Conservation (phyloP, 768 basidiomycete genomes). For the Amanita phalloides region DNA sequence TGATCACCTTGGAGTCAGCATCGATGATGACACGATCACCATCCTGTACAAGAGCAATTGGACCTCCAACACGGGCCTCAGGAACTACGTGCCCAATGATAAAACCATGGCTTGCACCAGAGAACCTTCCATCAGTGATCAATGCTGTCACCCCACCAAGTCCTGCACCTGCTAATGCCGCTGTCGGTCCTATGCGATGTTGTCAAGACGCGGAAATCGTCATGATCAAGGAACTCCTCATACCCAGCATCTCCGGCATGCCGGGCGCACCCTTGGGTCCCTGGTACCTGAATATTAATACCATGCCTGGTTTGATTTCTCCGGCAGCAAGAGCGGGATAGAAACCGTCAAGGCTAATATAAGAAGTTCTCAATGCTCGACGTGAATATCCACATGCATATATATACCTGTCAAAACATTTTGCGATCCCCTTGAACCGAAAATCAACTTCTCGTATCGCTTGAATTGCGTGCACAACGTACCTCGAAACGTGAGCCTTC, state of each 20-base stretch:
- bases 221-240: not conserved
- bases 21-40: slow-evolving; percentile 76
- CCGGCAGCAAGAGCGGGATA: slow-evolving; percentile 65
- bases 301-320: slow-evolving; percentile 65
- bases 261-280: slow-evolving; percentile 89
- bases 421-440: slow-evolving; percentile 48
- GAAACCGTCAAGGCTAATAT: slow-evolving; percentile 51
- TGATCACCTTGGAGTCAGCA: slow-evolving; percentile 48
- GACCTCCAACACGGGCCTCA: slow-evolving; percentile 69
- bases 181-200: slow-evolving; percentile 52
- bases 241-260: slow-evolving; percentile 70
- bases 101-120: slow-evolving; percentile 57
- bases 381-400: not conserved
- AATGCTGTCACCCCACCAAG: slow-evolving; percentile 68
- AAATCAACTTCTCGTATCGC: not conserved
- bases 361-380: not conserved
- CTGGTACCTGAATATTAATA: slow-evolving; percentile 79
- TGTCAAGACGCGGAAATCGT: not conserved
- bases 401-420: slow-evolving; percentile 62
- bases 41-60: slow-evolving; percentile 79
- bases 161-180: slow-evolving; percentile 77
- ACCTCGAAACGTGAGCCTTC: slow-evolving; percentile 82
- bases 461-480: slow-evolving; percentile 5
- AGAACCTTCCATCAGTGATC: slow-evolving; percentile 86
- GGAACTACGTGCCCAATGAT: slow-evolving; percentile 49